Base-by-base conservation (phyloP, 2,329 filamentous ascomycete species). In the Apiospora kogelbergensis region DNA sequence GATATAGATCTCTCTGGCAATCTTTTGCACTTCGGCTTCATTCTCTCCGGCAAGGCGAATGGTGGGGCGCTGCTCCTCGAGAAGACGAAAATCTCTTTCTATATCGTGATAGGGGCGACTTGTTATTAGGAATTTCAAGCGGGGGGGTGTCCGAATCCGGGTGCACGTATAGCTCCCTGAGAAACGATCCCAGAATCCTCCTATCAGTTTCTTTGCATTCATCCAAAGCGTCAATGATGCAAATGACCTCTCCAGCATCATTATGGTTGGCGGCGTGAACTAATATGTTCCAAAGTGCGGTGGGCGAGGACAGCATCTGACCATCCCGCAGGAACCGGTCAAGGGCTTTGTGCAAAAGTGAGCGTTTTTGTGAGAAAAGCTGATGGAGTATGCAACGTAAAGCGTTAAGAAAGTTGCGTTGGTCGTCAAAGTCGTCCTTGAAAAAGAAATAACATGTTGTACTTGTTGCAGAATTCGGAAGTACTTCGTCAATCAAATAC, bases 391-490 rank as follows among this genome's bases (percentile, higher is more conserved):
- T 72, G 26, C 75, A 77, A 40, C 77, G 76, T 0, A 84, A 46
- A 13, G 81, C 81, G 45, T 37, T 71, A 15, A 69, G 70, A 5
- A 71, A 40, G 11, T 64, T 76, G 20, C 69, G 79, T 53, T 83
- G 80, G 24, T 81, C 77, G 5, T 77, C 73, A 33, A 77, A 78
- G 64, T 77, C 75, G n/a, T 83, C 81, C 44, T 83, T 83, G 75
- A 84, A 84, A 71, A 84, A 84, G 73, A 83, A 84, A 66, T 83
- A 84, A 65, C 79, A 81, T 3, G 73, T 74, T 0, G 73, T 78
- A 22, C 71, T 73, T 0, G 66, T 67, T 1, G 57, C 22, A 0
- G 44, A 72, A 0, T 37, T 72, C 0, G 66, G 67, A 1, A 83
- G 68, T 0, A 76, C 66, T 0, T 72, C 20, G 33, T 84, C 80